A percentile compares a stretch with the other conserved stretches of the same genome.
These are phyloP conservation scores for Talaromyces ruber DNA, from an alignment of 495 filamentous ascomycete genomes.

Conservation along the genomic window DNA sequence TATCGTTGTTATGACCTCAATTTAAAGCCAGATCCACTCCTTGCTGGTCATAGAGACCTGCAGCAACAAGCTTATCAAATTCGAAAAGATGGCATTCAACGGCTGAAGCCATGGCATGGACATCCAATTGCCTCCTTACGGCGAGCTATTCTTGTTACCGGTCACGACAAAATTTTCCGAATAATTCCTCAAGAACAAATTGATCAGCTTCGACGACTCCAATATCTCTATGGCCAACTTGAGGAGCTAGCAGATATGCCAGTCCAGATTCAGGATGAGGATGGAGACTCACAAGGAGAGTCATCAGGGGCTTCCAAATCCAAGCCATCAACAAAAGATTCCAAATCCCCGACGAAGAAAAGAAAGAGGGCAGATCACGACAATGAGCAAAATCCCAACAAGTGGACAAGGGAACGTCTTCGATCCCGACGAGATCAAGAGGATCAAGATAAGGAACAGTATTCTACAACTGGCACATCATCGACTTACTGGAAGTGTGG, in stretches of 20 bases:
- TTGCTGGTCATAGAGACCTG: background rate
- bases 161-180: background rate
- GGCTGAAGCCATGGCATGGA: constrained; percentile 10
- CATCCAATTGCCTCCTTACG: background rate
- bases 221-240: background rate
- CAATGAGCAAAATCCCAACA: background rate
- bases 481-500: background rate
- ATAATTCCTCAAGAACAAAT: background rate
- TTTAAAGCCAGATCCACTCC: background rate
- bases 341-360: background rate
- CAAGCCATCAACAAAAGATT: background rate
- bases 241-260: background rate
- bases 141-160: background rate
- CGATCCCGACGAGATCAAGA: background rate
- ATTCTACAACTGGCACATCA: background rate
- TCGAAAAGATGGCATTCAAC: constrained; percentile 12
- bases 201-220: background rate
- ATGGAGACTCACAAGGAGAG: background rate
- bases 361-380: background rate
- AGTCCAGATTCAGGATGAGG: background rate
- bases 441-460: background rate
- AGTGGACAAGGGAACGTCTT: background rate
- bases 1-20: background rate
- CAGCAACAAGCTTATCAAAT: background rate
- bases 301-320: background rate